Evolutionary conservation across 2,329 filamentous ascomycete species (phyloP).

Genomic region (Claviceps lovelessii): DNA sequence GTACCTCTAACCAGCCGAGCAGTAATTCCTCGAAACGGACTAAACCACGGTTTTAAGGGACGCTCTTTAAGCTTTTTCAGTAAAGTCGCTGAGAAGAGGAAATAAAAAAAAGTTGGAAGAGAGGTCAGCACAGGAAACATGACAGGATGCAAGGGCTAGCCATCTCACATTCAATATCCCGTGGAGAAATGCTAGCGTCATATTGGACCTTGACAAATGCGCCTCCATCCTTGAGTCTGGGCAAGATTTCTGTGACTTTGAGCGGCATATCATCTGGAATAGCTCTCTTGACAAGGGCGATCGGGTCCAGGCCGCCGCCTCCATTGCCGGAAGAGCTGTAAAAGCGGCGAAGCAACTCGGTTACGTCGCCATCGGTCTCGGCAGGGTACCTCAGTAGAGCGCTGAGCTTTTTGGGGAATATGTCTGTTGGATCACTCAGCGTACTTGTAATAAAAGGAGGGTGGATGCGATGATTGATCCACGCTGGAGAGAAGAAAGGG

Average conservation of each 20-base stretch:
- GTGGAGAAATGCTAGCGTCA: slow-evolving; percentile 22
- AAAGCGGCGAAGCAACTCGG: slow-evolving; percentile 36
- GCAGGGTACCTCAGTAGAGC: slow-evolving; percentile 31
- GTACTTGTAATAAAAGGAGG: background rate
- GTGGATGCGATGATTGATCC: background rate
- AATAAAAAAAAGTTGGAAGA: background rate
- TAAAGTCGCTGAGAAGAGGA: slow-evolving; percentile 30
- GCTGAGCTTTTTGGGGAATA: slow-evolving; percentile 66
- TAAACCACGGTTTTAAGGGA: slow-evolving; percentile 80
- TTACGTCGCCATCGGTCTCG: slow-evolving; percentile 34
- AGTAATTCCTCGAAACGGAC: slow-evolving; percentile 58
- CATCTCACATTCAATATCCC: slow-evolving; percentile 28
- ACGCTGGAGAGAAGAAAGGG: background rate
- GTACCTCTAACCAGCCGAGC: slow-evolving; percentile 64
- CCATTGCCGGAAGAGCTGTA: slow-evolving; percentile 35
- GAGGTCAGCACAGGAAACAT: background rate
- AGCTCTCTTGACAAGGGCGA: slow-evolving; percentile 42
- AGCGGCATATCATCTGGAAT: slow-evolving; percentile 49
- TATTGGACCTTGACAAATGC: slow-evolving; percentile 77
- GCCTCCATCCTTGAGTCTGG: slow-evolving; percentile 78
- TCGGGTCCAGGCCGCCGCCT: slow-evolving; percentile 35
- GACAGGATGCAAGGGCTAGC: background rate
- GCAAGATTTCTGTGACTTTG: slow-evolving; percentile 67
- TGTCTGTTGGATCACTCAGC: slow-evolving; percentile 35
- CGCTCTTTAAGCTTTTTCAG: slow-evolving; percentile 49